Percentiles rank a stretch among this genome's conserved stretches.
Evolutionary conservation across 176 grass and related monocot genomes (phyloP).

Genomic region (Lolium rigidum): DNA sequence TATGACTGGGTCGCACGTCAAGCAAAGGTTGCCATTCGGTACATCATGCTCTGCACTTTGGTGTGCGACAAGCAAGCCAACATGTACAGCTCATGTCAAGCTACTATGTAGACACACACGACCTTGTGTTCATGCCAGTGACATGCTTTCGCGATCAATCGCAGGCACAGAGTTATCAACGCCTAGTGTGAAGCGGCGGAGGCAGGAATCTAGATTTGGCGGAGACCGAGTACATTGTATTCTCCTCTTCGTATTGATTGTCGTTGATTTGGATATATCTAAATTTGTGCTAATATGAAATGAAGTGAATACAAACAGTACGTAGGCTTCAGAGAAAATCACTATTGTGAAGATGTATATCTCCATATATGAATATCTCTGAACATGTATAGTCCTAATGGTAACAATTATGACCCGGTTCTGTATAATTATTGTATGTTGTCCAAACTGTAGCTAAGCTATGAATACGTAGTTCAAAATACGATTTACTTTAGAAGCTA

Average conservation of each 20-base stretch:
- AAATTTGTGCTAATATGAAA: too few species aligned
- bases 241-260: too few species aligned
- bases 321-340: not conserved
- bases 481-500: too few species aligned
- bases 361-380: too few species aligned
- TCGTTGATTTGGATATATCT: too few species aligned
- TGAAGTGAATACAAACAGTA: not conserved
- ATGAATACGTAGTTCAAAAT: too few species aligned
- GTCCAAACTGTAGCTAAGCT: too few species aligned
- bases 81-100: not conserved
- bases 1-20: slow-evolving; percentile 54
- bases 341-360: too few species aligned
- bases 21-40: not conserved
- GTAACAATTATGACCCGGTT: too few species aligned
- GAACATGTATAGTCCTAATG: too few species aligned
- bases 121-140: not conserved
- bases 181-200: not conserved
- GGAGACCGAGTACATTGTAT: not conserved
- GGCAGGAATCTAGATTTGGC: not conserved
- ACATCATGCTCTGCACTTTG: slow-evolving; percentile 37
- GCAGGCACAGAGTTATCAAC: not conserved
- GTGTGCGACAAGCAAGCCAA: not conserved
- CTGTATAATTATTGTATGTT: too few species aligned
- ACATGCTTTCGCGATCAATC: not conserved
- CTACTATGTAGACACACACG: not conserved